Percentiles rank a stretch among this genome's conserved stretches.
Conservation (phyloP, 371 early-diverging fungal genomes). For the Haplosporangium sp. region DNA sequence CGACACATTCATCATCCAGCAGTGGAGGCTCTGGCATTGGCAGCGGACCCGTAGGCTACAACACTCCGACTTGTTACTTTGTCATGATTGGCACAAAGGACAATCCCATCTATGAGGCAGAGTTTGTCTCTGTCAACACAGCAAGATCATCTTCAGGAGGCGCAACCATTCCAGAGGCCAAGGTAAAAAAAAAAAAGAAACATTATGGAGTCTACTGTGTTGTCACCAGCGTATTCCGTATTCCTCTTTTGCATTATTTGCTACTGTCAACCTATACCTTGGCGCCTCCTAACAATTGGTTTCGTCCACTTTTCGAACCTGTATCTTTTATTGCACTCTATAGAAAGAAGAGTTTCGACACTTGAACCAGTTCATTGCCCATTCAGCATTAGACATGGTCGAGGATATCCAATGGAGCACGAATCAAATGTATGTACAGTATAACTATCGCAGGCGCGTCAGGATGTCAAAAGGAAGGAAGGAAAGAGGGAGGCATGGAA, state of each 20-base stretch:
- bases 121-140: constrained; percentile 72
- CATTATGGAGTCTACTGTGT: too few species aligned
- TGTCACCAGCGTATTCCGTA: too few species aligned
- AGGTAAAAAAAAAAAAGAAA: constrained; percentile 28
- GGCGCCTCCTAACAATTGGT: too few species aligned
- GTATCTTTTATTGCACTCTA: neutral
- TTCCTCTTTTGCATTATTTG: too few species aligned
- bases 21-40: constrained; percentile 54
- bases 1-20: constrained; percentile 50
- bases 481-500: neutral
- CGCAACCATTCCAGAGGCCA: constrained; percentile 38
- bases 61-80: constrained; percentile 79
- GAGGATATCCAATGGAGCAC: constrained; percentile 93
- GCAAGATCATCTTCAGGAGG: constrained; percentile 41
- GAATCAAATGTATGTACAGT: constrained; percentile 78
- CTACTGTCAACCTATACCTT: too few species aligned
- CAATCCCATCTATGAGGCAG: constrained; percentile 94
- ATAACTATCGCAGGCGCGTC: too few species aligned
- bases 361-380: constrained; percentile 95
- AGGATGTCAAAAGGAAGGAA: too few species aligned
- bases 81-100: constrained; percentile 94
- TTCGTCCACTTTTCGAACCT: neutral
- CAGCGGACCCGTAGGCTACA: constrained; percentile 26
- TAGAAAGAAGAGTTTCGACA: constrained; percentile 88
- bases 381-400: constrained; percentile 95